phyloP scores from a whole-genome alignment of 176 grass and related monocot genomes.

The Oryza meyeriana region DNA sequence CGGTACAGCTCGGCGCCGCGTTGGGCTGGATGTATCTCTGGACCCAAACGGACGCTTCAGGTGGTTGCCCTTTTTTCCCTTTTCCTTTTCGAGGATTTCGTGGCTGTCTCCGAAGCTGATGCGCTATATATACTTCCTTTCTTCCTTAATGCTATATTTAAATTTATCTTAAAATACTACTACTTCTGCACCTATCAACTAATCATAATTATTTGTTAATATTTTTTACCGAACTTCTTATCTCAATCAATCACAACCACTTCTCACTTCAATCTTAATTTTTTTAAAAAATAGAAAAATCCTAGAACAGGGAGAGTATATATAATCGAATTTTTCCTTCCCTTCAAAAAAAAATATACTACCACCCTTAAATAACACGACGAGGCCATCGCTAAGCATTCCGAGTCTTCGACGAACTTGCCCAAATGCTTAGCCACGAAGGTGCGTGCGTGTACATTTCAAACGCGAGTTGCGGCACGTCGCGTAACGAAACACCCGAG shows the following conservation, averaged over 20 bases:
- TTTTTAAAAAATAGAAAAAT: no score
- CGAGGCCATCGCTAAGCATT: neutral
- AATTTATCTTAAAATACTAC: no score
- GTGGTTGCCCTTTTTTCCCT: neutral
- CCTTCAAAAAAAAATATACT: neutral
- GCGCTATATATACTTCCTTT: neutral
- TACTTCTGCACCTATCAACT: no score
- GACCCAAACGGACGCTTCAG: neutral
- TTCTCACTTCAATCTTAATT: no score
- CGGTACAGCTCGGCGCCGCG: conserved; percentile 1
- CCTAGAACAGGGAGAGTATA: no score
- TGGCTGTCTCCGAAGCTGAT: neutral
- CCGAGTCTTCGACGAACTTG: neutral
- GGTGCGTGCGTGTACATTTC: neutral
- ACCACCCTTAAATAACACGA: neutral
- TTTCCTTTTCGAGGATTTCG: conserved; percentile 9
- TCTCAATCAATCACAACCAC: no score
- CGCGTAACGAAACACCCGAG: neutral
- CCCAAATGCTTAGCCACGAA: conserved; percentile 41
- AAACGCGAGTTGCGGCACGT: neutral
- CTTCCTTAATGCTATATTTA: no score
- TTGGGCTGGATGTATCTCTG: conserved; percentile 28
- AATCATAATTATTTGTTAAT: no score
- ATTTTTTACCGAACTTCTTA: no score
- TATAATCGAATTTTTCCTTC: neutral